Percentiles rank a stretch among this genome's conserved stretches.
phyloP scores from a whole-genome alignment of 306 rosid species.

The Fragaria iinumae region DNA sequence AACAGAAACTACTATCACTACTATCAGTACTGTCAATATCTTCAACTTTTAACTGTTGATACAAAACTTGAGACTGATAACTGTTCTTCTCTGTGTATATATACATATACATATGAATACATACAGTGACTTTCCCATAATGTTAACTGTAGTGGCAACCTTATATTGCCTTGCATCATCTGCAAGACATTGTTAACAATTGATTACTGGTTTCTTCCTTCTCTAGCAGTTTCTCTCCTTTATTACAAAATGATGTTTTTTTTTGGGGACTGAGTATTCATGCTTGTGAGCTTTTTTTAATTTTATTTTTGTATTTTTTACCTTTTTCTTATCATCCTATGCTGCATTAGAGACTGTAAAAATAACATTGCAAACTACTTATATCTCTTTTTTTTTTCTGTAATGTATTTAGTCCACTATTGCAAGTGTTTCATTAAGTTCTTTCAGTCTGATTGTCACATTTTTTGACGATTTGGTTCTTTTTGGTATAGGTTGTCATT shows the following conservation, averaged over 20 bases:
- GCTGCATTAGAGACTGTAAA: not conserved
- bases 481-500: constrained; percentile 55
- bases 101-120: not conserved
- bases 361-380: not conserved
- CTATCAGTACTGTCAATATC: not conserved
- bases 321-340: not conserved
- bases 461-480: constrained; percentile 24
- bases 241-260: not conserved
- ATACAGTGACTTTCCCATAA: not conserved
- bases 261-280: not conserved
- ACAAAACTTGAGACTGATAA: not conserved
- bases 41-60: not conserved
- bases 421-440: constrained; percentile 15
- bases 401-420: not conserved
- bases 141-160: not conserved
- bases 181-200: not conserved
- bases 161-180: not conserved
- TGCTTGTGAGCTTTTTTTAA: not conserved
- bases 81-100: not conserved
- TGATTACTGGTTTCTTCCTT: not conserved
- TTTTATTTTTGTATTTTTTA: not conserved
- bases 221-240: not conserved
- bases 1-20: not conserved
- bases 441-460: constrained; percentile 10
- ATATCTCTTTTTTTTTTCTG: not conserved